A percentile compares a stretch with the other conserved stretches of the same genome.
These are phyloP conservation scores for Didymella glomerata DNA, from an alignment of 2,329 filamentous ascomycete genomes.

Conservation along the genomic window DNA sequence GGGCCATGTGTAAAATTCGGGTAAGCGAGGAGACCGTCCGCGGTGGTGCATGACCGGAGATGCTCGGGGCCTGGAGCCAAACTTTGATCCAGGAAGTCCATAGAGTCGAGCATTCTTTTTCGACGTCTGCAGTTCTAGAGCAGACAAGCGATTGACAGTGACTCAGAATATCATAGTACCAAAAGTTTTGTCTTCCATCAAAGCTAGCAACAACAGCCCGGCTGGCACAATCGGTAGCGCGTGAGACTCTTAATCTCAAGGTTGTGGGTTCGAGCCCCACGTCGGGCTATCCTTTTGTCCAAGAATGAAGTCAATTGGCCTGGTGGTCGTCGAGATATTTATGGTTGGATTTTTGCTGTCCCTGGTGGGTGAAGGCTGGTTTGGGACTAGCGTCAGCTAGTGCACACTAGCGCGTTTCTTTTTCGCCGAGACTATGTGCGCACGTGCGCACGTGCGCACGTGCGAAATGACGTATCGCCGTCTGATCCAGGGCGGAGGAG, in stretches of 20 bases:
- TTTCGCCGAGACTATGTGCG: not conserved
- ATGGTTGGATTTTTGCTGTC: constrained; percentile 1
- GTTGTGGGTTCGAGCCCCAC: constrained; percentile 19
- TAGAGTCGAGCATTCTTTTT: too few species aligned
- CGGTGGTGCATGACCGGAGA: not conserved
- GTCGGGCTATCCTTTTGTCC: constrained; percentile 12
- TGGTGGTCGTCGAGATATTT: constrained; percentile 1
- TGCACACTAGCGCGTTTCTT: not conserved
- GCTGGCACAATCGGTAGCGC: constrained; percentile 20
- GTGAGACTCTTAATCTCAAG: constrained; percentile 21
- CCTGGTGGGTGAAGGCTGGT: not conserved
- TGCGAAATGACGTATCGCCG: not conserved
- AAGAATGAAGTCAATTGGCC: not conserved
- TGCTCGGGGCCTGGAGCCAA: not conserved
- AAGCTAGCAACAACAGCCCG: constrained; percentile 3
- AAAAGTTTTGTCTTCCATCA: not conserved
- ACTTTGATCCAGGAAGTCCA: not conserved
- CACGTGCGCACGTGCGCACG: not conserved
- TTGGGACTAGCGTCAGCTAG: not conserved
- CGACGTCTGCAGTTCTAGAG: too few species aligned
- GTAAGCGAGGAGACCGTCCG: not conserved
- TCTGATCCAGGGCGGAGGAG: too few species aligned
- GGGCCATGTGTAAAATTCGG: not conserved
- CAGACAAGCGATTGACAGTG: not conserved
- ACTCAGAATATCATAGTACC: too few species aligned